Evolutionary conservation across 495 filamentous ascomycete genomes (phyloP).

Genomic region (Neurospora sp.): DNA sequence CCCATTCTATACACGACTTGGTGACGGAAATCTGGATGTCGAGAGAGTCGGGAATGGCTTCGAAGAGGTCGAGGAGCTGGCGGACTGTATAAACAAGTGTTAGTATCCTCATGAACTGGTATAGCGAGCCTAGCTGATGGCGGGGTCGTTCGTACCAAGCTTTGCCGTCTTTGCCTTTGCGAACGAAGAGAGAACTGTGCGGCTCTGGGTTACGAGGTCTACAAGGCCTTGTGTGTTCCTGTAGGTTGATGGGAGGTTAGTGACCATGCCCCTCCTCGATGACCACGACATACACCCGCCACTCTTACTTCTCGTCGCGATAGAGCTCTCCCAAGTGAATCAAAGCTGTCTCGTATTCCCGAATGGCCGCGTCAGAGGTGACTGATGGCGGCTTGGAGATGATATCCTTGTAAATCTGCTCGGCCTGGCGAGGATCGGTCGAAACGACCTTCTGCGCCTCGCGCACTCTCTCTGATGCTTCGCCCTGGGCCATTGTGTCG

Average conservation of each 20-base stretch:
- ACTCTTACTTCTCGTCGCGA: conserved; percentile 64
- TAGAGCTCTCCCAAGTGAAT: conserved; percentile 86
- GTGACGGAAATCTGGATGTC: conserved; percentile 90
- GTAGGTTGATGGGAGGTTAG: conserved; percentile 5
- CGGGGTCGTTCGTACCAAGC: conserved; percentile 54
- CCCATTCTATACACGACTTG: conserved; percentile 99
- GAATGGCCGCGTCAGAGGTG: conserved; percentile 68
- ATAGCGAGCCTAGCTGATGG: not conserved
- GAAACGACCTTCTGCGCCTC: conserved; percentile 79
- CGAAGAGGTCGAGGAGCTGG: conserved; percentile 92
- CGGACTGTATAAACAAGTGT: conserved; percentile 52
- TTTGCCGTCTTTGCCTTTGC: conserved; percentile 99
- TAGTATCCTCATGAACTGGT: not conserved
- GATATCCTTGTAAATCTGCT: conserved; percentile 75
- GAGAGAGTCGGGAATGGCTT: conserved; percentile 81
- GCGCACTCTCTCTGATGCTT: conserved; percentile 34
- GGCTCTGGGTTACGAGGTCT: conserved; percentile 80
- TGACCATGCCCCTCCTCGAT: not conserved
- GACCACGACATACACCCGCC: not conserved
- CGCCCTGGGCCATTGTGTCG: conserved; percentile 34
- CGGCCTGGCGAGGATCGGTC: conserved; percentile 68
- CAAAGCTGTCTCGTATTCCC: conserved; percentile 77
- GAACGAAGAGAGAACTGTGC: conserved; percentile 85
- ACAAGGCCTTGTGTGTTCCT: conserved; percentile 79
- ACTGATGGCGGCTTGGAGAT: conserved; percentile 73